Base-by-base conservation (phyloP, 208 protist species). In the Leptomonas pyrrhocoris region DNA sequence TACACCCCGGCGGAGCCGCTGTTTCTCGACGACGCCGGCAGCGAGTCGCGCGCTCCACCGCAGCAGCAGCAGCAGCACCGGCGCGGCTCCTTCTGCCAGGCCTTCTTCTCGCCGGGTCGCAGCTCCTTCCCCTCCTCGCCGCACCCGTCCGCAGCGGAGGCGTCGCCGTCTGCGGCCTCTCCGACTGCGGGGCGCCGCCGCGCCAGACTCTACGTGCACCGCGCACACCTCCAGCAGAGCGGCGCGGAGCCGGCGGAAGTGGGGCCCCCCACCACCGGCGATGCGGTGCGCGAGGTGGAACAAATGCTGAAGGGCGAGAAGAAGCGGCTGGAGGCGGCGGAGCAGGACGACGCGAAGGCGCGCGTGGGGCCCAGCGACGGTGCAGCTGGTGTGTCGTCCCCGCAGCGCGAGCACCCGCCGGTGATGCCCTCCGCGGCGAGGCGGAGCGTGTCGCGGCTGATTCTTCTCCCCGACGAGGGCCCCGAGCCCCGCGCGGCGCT, bases 401-500 rank as follows among this genome's bases (percentile, higher is more conserved):
- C 43, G 43, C 43, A 48, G 5, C 16, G 2, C 16, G 11, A 48
- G 43, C n/a, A 30, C 30, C 3, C 51, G 28, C 61, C 64, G 0
- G 45, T 62, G 27, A 1, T 30, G 43, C 54, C 66, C 0, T 16
- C 11, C 18, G 45, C 48, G 55, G 48, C 40, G 46, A 25, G 34
- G 16, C 28, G 70, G 25, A 9, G 34, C 3, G 58, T 64, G 21
- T 48, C 54, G 15, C 19, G 57, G 31, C 34, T 60, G 23, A 70
- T 43, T 30, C 51, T 59, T 2, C 11, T 49, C 5, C 69, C 50
- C 5, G 53, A 16, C 55, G n/a, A 34, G 19, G 27, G 31, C 2
- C 55, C 40, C 13, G 46, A 56, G 64, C 23, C 34, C 13, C 49
- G 34, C 56, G 45, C 74, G 40, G 62, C 74, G 2, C 36, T 28